These are phyloP conservation scores for Ophiostoma montium DNA, from an alignment of 2,329 filamentous ascomycete genomes.

Conservation along the genomic window DNA sequence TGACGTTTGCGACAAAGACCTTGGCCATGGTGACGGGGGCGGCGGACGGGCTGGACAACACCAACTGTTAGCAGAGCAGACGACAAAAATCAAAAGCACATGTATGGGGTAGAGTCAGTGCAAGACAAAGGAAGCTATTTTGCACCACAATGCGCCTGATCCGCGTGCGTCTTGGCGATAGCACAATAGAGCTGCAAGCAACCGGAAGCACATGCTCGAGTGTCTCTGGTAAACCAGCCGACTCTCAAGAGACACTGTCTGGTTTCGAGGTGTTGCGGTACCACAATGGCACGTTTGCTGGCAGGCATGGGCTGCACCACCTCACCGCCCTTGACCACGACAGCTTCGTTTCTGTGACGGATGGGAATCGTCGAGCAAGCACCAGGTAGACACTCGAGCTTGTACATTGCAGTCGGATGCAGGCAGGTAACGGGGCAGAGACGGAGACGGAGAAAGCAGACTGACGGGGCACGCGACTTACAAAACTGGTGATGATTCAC, in stretches of 20 bases:
- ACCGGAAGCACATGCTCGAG: background rate
- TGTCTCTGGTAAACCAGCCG: background rate
- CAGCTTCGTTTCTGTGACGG: background rate
- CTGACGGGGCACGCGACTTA: background rate
- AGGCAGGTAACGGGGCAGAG: no score
- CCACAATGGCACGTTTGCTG: background rate
- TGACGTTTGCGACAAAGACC: conserved; percentile 60
- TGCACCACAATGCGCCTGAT: no score
- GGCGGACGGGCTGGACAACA: background rate
- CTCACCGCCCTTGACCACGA: conserved; percentile 2
- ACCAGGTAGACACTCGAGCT: background rate
- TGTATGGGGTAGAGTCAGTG: no score
- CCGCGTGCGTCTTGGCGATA: no score
- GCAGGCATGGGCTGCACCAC: background rate
- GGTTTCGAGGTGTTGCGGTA: background rate
- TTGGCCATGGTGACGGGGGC: conserved; percentile 30
- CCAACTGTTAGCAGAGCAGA: background rate
- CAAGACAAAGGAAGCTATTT: background rate
- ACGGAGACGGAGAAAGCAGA: background rate
- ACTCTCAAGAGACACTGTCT: background rate
- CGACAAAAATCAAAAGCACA: no score
- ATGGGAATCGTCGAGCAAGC: background rate
- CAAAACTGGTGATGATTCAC: background rate
- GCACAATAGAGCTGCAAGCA: background rate
- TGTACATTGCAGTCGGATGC: background rate